These are phyloP conservation scores for Suillus sp. DNA, from an alignment of 768 basidiomycete species.

Conservation along the genomic window DNA sequence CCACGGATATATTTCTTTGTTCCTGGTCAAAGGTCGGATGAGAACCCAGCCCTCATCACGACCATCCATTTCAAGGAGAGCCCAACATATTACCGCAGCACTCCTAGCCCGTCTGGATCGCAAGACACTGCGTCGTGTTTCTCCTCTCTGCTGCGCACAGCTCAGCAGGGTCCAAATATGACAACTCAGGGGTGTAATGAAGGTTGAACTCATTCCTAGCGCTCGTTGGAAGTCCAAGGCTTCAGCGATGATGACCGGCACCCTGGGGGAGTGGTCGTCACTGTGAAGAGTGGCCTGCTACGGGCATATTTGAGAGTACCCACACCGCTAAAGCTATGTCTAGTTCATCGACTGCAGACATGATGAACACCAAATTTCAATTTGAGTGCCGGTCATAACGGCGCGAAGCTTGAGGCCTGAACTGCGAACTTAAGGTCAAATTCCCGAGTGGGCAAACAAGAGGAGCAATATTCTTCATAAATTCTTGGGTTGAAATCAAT, in stretches of 20 bases:
- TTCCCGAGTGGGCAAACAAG: slow-evolving; percentile 15
- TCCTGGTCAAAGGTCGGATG: slow-evolving; percentile 37
- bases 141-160: slow-evolving; percentile 36
- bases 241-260: not conserved
- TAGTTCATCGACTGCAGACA: slow-evolving; percentile 36
- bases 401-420: slow-evolving; percentile 44
- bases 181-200: slow-evolving; percentile 34
- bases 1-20: slow-evolving; percentile 50
- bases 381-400: slow-evolving; percentile 40
- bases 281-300: slow-evolving; percentile 42
- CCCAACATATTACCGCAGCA: slow-evolving; percentile 50
- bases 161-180: slow-evolving; percentile 44
- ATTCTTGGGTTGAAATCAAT: not conserved
- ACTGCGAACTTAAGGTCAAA: slow-evolving; percentile 34
- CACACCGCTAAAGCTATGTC: slow-evolving; percentile 40
- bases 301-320: slow-evolving; percentile 53
- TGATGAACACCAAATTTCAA: slow-evolving; percentile 64
- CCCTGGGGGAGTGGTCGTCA: slow-evolving; percentile 34
- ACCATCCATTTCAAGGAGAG: slow-evolving; percentile 62
- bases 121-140: slow-evolving; percentile 34
- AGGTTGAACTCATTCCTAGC: slow-evolving; percentile 31
- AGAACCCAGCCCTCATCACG: slow-evolving; percentile 15
- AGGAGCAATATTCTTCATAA: slow-evolving; percentile 37
- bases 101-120: slow-evolving; percentile 62
- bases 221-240: slow-evolving; percentile 22